phyloP scores from a whole-genome alignment of 2,329 filamentous ascomycete species.

The Neoscytalidium dimidiatum region DNA sequence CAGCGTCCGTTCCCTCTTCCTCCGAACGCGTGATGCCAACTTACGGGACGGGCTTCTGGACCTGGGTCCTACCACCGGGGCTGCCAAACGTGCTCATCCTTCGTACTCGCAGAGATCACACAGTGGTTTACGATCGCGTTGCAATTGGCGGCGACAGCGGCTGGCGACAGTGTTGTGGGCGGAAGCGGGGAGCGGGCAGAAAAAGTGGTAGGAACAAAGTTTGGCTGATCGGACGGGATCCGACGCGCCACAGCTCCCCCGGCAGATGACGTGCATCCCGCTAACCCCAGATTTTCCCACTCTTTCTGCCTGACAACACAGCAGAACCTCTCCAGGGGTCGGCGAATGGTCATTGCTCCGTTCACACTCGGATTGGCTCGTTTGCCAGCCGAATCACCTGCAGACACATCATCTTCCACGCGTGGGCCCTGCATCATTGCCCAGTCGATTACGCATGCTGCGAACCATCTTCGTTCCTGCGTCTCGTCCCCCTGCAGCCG shows the following conservation, averaged over 20 bases:
- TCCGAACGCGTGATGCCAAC: conserved; percentile 32
- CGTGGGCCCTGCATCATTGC: no score
- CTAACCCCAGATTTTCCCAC: conserved; percentile 7
- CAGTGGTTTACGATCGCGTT: not conserved
- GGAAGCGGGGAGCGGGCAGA: not conserved
- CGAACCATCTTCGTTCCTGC: no score
- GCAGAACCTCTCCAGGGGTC: not conserved
- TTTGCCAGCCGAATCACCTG: not conserved
- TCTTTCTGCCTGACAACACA: not conserved
- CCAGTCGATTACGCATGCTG: no score
- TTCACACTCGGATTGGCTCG: not conserved
- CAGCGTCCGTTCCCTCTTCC: not conserved
- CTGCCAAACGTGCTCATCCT: conserved; percentile 67
- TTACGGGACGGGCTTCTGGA: conserved; percentile 70
- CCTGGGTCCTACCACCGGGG: conserved; percentile 66
- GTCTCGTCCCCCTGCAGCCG: no score
- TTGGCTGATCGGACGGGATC: not conserved
- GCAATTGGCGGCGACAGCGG: not conserved
- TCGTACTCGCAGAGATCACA: not conserved
- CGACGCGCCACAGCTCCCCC: not conserved
- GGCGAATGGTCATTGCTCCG: not conserved
- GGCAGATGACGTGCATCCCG: conserved; percentile 5
- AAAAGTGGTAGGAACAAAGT: conserved; percentile 12
- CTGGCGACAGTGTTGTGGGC: not conserved
- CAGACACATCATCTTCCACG: not conserved